Conservation (phyloP, 1,284 basidiomycete species). For the Xerocomus amazonicus region DNA sequence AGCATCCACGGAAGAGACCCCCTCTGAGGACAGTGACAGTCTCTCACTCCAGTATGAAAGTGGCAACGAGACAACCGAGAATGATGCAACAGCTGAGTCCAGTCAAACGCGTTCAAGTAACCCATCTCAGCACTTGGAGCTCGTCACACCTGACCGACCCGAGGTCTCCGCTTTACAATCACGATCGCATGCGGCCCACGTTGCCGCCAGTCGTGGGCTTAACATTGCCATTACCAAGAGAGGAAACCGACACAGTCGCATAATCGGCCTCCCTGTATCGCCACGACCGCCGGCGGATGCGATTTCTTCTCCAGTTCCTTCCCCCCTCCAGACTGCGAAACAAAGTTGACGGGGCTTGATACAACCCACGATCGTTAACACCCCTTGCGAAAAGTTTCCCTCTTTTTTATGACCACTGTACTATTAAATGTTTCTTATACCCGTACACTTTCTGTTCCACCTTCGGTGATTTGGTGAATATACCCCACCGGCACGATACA, state of each 20-base stretch:
- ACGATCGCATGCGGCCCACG: conserved; percentile 50
- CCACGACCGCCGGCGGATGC: conserved; percentile 44
- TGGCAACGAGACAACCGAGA: conserved; percentile 64
- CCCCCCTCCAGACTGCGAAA: conserved; percentile 27
- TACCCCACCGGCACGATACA: conserved; percentile 15
- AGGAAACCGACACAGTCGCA: conserved; percentile 56
- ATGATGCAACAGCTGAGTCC: conserved; percentile 51
- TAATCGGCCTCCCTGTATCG: conserved; percentile 61
- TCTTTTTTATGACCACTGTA: conserved; percentile 11
- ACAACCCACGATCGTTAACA: background rate
- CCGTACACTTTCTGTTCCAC: conserved; percentile 28
- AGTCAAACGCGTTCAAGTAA: conserved; percentile 44
- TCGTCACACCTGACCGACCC: conserved; percentile 15
- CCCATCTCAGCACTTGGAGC: conserved; percentile 25
- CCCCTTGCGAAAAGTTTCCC: background rate
- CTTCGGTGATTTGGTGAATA: conserved; percentile 13
- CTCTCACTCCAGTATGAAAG: conserved; percentile 65
- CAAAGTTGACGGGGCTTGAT: conserved; percentile 16
- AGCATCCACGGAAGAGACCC: conserved; percentile 56
- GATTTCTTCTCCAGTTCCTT: conserved; percentile 14
- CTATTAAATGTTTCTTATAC: conserved; percentile 14
- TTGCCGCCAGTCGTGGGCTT: conserved; percentile 67
- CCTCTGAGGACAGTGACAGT: conserved; percentile 67
- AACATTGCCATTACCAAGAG: conserved; percentile 57
- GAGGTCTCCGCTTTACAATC: conserved; percentile 16